These are phyloP conservation scores for Fraxinus xanthoxyloides DNA, from an alignment of 305 asterid species.

Conservation along the genomic window DNA sequence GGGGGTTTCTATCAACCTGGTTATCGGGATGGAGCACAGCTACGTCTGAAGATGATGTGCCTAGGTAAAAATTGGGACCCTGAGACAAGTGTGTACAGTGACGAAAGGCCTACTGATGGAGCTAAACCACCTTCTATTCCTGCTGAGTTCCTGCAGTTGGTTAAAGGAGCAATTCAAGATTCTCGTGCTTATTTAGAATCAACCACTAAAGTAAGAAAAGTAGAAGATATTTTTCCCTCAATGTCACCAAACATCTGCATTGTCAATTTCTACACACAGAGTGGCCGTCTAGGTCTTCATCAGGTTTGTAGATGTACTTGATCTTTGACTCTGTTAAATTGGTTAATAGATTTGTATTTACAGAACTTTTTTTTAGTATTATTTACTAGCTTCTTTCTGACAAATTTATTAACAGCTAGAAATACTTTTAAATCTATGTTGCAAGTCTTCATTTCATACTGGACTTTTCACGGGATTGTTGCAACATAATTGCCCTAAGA, in stretches of 20 bases:
- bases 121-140: conserved; percentile 69
- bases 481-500: neutral
- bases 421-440: neutral
- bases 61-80: conserved; percentile 89
- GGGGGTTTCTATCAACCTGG: conserved; percentile 87
- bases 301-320: conserved; percentile 39
- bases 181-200: conserved; percentile 41
- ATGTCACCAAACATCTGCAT: conserved; percentile 82
- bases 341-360: neutral
- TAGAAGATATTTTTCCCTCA: conserved; percentile 44
- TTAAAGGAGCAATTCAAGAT: conserved; percentile 45
- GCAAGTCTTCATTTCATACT: neutral
- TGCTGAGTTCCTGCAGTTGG: conserved; percentile 46
- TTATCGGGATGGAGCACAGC: conserved; percentile 55
- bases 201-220: conserved; percentile 23
- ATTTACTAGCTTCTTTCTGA: neutral
- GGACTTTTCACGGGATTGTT: neutral
- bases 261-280: conserved; percentile 59
- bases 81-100: conserved; percentile 43
- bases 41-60: conserved; percentile 83
- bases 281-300: conserved; percentile 79
- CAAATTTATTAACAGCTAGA: neutral
- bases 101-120: conserved; percentile 52
- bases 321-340: neutral
- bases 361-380: neutral